Percentiles rank a stretch among this genome's conserved stretches.
Conservation (phyloP, 495 filamentous ascomycete genomes). For the Sporormia fimetaria region DNA sequence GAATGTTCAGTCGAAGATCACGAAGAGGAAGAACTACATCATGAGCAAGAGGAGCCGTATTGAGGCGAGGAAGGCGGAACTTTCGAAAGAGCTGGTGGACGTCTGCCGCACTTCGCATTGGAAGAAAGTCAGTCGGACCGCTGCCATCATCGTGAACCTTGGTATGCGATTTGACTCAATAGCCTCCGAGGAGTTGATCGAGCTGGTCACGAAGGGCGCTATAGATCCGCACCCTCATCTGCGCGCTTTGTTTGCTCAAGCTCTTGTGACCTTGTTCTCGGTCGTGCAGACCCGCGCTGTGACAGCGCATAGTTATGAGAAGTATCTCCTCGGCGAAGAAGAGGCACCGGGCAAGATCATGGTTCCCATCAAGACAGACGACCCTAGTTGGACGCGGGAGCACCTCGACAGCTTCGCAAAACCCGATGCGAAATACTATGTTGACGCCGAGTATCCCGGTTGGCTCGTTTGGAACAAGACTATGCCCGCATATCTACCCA, state of each 20-base stretch:
- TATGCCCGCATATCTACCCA: constrained; percentile 65
- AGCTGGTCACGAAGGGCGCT: constrained; percentile 71
- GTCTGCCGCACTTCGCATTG: constrained; percentile 73
- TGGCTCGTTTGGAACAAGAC: constrained; percentile 94
- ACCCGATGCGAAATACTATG: constrained; percentile 72
- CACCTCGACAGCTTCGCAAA: constrained; percentile 69
- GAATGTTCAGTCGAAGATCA: constrained; percentile 51
- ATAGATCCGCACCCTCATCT: constrained; percentile 85
- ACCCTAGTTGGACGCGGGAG: constrained; percentile 64
- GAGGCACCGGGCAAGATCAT: constrained; percentile 61
- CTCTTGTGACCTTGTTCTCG: constrained; percentile 68
- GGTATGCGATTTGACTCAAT: constrained; percentile 82
- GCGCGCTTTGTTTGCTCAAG: constrained; percentile 65
- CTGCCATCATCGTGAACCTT: constrained; percentile 77
- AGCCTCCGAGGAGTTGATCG: constrained; percentile 65
- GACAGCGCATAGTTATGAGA: constrained; percentile 73
- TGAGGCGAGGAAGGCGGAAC: constrained; percentile 67
- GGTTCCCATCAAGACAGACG: constrained; percentile 56
- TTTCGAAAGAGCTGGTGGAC: constrained; percentile 72
- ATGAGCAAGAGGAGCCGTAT: constrained; percentile 59
- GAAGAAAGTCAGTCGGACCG: constrained; percentile 86
- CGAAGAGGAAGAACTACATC: constrained; percentile 56
- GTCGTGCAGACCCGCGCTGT: constrained; percentile 75
- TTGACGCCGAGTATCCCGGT: constrained; percentile 84
- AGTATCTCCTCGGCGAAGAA: constrained; percentile 69